Percentiles rank a stretch among this genome's conserved stretches.
Evolutionary conservation across 2,329 filamentous ascomycete species (phyloP).

Genomic region (Xylaria sp.): DNA sequence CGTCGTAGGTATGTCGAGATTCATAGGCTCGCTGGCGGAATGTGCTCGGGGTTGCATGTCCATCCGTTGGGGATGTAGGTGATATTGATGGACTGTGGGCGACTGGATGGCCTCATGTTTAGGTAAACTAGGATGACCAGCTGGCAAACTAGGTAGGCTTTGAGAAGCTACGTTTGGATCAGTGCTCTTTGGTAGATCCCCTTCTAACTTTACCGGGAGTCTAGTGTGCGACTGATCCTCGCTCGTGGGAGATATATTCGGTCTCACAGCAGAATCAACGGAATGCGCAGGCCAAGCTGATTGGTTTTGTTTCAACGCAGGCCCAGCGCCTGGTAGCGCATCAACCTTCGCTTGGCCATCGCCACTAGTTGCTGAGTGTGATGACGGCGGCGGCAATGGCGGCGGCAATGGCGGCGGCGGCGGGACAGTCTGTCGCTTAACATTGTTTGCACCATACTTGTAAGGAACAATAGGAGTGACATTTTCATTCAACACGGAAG

Average conservation of each 20-base stretch:
- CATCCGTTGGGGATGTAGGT: not conserved
- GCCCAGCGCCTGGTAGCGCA: slow-evolving; percentile 1
- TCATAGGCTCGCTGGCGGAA: slow-evolving; percentile 11
- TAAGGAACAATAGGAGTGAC: not conserved
- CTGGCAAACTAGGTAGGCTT: not conserved
- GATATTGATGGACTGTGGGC: slow-evolving; percentile 7
- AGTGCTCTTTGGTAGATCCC: slow-evolving; percentile 2
- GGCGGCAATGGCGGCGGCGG: slow-evolving; percentile 9
- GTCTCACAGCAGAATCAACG: slow-evolving; percentile 1
- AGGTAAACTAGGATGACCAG: not conserved
- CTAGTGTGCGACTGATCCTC: slow-evolving; percentile 13
- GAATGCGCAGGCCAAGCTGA: slow-evolving; percentile 11
- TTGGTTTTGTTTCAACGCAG: slow-evolving; percentile 8
- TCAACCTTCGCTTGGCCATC: slow-evolving; percentile 13
- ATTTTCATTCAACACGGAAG: slow-evolving; percentile 21
- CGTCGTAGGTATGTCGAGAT: slow-evolving; percentile 15
- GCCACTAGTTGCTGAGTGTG: slow-evolving; percentile 9
- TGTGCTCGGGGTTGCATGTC: slow-evolving; percentile 6
- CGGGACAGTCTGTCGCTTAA: slow-evolving; percentile 13
- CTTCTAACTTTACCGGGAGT: slow-evolving; percentile 3
- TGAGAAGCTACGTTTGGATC: slow-evolving; percentile 7
- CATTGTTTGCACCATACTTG: slow-evolving; percentile 21
- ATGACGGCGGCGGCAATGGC: no score
- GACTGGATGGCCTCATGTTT: slow-evolving; percentile 6
- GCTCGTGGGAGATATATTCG: slow-evolving; percentile 2